Evolutionary conservation across 352 stramenopile genomes (phyloP), one percentile per base, ranked within the genome.

Genomic region (Phytophthora melonis): DNA sequence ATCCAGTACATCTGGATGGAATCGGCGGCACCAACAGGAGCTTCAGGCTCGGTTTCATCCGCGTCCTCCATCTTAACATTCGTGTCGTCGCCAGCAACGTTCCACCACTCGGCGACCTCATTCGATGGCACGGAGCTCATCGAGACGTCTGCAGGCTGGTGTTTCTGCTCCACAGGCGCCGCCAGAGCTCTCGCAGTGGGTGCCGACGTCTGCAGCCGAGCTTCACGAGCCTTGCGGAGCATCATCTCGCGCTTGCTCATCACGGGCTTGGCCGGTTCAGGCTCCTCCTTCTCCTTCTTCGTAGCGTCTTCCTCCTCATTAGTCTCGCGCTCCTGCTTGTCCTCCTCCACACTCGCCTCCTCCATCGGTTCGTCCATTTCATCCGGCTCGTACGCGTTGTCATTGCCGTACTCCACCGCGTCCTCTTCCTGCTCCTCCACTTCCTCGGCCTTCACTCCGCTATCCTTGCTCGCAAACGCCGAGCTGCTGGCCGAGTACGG

Each of bases 1-100:
- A 99, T 95, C 95, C 97, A 99, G 81, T 97, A 99, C 81, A 99
- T 93, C 71, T 97, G 90, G 18, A 99, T 80, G 58, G 91, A 84
- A 56, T 93, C 90, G 47, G 75, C 76, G 10, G 89, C 74, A 0
- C 61, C 75, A 1, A 80, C 54, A 19, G 82, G 70, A 18, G 74
- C 63, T 43, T 86, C 78, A 13, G 66, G 18, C 10, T 90, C 82
- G 0, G 62, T 47, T 10, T 77, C 75, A 36, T 62, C 61, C 9
- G 59, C 64, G 13, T 78, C 72, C 0, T 75, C 34, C 27, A 74
- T 76, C 0, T 61, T 60, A 14, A 68, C 59, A 47, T 79, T 74
- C 19, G 21, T 56, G 27, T 75, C 60, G 18, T 63, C 54, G 10
- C 71, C 75, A n/a, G 79, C 80, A 30, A 85, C 83, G 25, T 91